phyloP scores from a whole-genome alignment of 495 filamentous ascomycete species.

The Penicillium canescens region DNA sequence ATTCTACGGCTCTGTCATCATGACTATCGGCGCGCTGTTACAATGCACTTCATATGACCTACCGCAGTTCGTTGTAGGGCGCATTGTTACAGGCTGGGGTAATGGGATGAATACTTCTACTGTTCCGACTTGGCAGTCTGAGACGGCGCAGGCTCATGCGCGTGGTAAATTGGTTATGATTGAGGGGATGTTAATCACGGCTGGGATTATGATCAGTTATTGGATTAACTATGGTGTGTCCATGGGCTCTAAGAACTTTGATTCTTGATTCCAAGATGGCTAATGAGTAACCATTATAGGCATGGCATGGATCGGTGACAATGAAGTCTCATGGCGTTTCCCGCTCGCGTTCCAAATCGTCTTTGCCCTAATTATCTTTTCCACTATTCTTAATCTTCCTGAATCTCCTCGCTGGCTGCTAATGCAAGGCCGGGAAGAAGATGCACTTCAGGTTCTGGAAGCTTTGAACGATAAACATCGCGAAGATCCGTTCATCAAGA shows the following conservation, averaged over 20 bases:
- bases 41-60: slow-evolving; percentile 61
- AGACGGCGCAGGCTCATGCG: slow-evolving; percentile 69
- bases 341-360: slow-evolving; percentile 66
- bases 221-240: slow-evolving; percentile 67
- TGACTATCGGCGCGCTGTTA: slow-evolving; percentile 65
- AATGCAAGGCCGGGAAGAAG: slow-evolving; percentile 51
- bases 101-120: slow-evolving; percentile 61
- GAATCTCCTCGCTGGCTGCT: slow-evolving; percentile 62
- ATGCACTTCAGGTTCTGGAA: slow-evolving; percentile 54
- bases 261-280: background rate
- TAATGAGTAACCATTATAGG: slow-evolving; percentile 5
- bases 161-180: slow-evolving; percentile 78
- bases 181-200: slow-evolving; percentile 66
- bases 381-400: slow-evolving; percentile 50
- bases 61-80: slow-evolving; percentile 63
- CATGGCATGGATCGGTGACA: slow-evolving; percentile 57
- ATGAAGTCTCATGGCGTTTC: slow-evolving; percentile 58
- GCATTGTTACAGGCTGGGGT: slow-evolving; percentile 68
- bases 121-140: slow-evolving; percentile 55
- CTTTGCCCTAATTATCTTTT: slow-evolving; percentile 52
- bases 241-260: background rate
- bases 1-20: slow-evolving; percentile 63
- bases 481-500: no score
- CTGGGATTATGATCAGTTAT: slow-evolving; percentile 66
- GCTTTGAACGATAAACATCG: slow-evolving; percentile 28